phyloP scores from a whole-genome alignment of 2,329 filamentous ascomycete species.

The Microdochium nivale region DNA sequence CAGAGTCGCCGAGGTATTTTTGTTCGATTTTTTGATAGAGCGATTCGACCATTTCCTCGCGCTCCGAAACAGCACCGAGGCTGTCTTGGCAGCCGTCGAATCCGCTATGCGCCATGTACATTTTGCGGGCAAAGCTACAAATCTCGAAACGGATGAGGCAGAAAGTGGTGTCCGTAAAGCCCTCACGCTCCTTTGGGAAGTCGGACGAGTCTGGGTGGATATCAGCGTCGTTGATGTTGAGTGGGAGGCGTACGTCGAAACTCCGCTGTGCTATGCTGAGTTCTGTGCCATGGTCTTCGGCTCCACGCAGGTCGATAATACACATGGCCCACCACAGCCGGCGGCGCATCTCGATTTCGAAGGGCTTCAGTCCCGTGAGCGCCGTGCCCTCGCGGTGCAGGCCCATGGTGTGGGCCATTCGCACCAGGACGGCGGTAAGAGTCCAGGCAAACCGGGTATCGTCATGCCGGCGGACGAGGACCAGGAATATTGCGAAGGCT shows the following conservation, averaged over 20 bases:
- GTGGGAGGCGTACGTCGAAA: slow-evolving; percentile 44
- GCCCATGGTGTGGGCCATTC: slow-evolving; percentile 44
- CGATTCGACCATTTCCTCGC: slow-evolving; percentile 34
- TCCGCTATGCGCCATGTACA: slow-evolving; percentile 26
- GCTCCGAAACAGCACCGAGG: slow-evolving; percentile 28
- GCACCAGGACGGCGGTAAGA: slow-evolving; percentile 51
- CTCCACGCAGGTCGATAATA: slow-evolving; percentile 49
- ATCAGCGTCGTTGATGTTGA: slow-evolving; percentile 49
- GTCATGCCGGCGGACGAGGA: slow-evolving; percentile 41
- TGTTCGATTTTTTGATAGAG: slow-evolving; percentile 41
- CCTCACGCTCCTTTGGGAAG: slow-evolving; percentile 36
- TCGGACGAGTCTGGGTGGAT: slow-evolving; percentile 36
- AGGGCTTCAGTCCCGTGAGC: slow-evolving; percentile 44
- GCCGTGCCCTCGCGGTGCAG: slow-evolving; percentile 48
- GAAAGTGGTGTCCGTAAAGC: slow-evolving; percentile 44
- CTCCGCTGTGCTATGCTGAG: slow-evolving; percentile 33
- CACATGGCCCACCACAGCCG: slow-evolving; percentile 55
- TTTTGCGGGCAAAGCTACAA: slow-evolving; percentile 26
- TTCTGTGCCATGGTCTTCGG: slow-evolving; percentile 49
- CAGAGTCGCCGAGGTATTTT: slow-evolving; percentile 42
- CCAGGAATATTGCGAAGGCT: slow-evolving; percentile 51
- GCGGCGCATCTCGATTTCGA: slow-evolving; percentile 54
- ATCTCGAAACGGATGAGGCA: slow-evolving; percentile 34
- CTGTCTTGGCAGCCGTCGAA: slow-evolving; percentile 20
- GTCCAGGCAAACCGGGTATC: slow-evolving; percentile 51